Evolutionary conservation across 192 early-diverging fungal genomes (phyloP).

Genomic region (Umbelopsis isabellina): DNA sequence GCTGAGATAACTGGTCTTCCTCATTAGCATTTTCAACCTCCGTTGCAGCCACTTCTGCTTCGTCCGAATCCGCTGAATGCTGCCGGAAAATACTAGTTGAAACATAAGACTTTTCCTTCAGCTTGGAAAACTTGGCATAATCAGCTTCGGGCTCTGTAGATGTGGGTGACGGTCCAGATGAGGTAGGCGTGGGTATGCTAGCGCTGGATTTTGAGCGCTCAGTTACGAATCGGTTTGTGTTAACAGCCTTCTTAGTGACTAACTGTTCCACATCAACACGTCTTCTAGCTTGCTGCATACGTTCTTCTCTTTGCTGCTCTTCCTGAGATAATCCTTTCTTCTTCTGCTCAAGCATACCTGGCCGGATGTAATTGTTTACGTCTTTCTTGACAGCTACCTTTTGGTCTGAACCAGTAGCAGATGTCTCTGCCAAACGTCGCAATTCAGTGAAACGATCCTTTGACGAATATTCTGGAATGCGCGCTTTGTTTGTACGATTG

Average conservation of each 20-base stretch:
- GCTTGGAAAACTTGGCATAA: not conserved
- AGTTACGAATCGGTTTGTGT: slow-evolving; percentile 11
- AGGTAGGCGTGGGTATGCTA: not conserved
- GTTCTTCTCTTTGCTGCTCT: slow-evolving; percentile 8
- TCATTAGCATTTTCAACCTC: not conserved
- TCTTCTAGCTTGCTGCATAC: not conserved
- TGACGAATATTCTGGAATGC: slow-evolving; percentile 23
- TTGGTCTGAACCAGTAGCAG: slow-evolving; percentile 4
- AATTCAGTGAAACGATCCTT: slow-evolving; percentile 24
- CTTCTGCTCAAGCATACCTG: slow-evolving; percentile 16
- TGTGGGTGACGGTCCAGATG: not conserved
- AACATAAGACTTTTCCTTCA: slow-evolving; percentile 11
- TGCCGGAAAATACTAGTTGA: slow-evolving; percentile 13
- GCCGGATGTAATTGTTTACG: not conserved
- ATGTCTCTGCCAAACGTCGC: slow-evolving; percentile 9
- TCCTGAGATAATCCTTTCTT: slow-evolving; percentile 12
- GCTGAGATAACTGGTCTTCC: not conserved
- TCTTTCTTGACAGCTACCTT: not conserved
- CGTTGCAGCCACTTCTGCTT: not conserved
- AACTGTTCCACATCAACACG: slow-evolving; percentile 4
- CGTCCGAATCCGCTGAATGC: not conserved
- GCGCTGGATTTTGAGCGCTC: slow-evolving; percentile 4
- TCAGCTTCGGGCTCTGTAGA: not conserved
- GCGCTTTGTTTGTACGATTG: not conserved
- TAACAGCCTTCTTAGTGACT: slow-evolving; percentile 5